phyloP scores from a whole-genome alignment of 371 early-diverging fungal species.

The Mortierella sp. region DNA sequence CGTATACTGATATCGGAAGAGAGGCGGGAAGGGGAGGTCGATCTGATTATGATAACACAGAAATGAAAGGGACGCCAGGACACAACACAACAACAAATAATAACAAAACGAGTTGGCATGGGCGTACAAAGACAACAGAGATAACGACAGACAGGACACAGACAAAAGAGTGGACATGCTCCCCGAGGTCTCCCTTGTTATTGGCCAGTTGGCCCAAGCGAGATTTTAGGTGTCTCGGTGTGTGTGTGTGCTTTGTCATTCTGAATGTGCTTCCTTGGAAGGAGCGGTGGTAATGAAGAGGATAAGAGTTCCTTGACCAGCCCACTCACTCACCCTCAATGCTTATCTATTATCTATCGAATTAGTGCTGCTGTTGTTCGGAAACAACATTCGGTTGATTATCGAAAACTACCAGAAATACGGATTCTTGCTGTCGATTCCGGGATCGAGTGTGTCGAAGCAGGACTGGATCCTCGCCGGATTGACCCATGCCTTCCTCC shows the following conservation, averaged over 20 bases:
- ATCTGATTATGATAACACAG: not conserved
- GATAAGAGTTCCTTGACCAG: no score
- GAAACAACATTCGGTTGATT: slow-evolving; percentile 85
- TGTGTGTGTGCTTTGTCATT: not conserved
- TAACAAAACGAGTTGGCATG: not conserved
- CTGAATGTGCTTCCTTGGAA: not conserved
- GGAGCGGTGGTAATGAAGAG: no score
- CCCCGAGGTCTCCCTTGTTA: not conserved
- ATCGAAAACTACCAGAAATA: slow-evolving; percentile 93
- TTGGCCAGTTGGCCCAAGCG: slow-evolving; percentile 8
- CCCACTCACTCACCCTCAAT: not conserved
- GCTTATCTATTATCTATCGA: not conserved
- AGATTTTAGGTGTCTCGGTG: not conserved
- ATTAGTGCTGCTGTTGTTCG: slow-evolving; percentile 84
- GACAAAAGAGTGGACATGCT: not conserved
- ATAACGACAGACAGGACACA: not conserved
- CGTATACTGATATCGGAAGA: no score
- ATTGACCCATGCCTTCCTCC: slow-evolving; percentile 66
- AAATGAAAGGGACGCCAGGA: not conserved
- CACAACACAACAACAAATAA: not conserved
- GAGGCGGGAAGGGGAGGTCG: not conserved
- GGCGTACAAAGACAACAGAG: not conserved
- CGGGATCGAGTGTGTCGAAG: slow-evolving; percentile 66
- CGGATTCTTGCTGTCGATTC: slow-evolving; percentile 83
- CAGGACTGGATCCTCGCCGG: slow-evolving; percentile 70